phyloP scores from a whole-genome alignment of 1,139 yeast species.

The Candida tunisiensis region DNA sequence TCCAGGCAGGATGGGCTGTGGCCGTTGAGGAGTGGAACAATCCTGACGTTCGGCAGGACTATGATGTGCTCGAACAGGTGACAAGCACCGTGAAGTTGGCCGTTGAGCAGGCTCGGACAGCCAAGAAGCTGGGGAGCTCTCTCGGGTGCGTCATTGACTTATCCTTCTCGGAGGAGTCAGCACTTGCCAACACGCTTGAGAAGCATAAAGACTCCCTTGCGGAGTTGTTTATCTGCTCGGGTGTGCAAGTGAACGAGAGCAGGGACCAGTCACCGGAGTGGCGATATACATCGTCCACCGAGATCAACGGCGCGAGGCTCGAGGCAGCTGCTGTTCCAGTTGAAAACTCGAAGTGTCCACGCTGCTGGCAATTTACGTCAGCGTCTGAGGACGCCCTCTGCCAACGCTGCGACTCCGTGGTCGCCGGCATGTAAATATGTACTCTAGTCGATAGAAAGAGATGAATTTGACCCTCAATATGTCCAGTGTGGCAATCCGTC shows the following conservation, averaged over 20 bases:
- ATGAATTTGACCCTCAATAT: too few species aligned
- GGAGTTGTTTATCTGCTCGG: slow-evolving; percentile 56
- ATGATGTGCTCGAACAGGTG: slow-evolving; percentile 25
- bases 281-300: slow-evolving; percentile 15
- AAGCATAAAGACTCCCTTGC: slow-evolving; percentile 13
- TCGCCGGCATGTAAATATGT: slow-evolving; percentile 4
- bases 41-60: slow-evolving; percentile 15
- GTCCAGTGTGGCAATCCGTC: too few species aligned
- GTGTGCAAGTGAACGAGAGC: slow-evolving; percentile 24
- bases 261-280: slow-evolving; percentile 6
- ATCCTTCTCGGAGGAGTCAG: slow-evolving; percentile 5
- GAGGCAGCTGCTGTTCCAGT: slow-evolving; percentile 29
- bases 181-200: slow-evolving; percentile 8
- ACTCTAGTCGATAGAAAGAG: too few species aligned
- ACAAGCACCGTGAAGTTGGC: slow-evolving; percentile 32
- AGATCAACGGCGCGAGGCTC: slow-evolving; percentile 17
- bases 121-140: slow-evolving; percentile 35
- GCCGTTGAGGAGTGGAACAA: slow-evolving; percentile 26
- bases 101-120: slow-evolving; percentile 31
- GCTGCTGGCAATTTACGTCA: slow-evolving; percentile 82
- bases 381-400: slow-evolving; percentile 39
- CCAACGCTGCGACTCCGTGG: slow-evolving; percentile 40
- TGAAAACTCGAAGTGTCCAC: slow-evolving; percentile 50
- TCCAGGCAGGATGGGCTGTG: slow-evolving; percentile 26
- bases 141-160: slow-evolving; percentile 40